Evolutionary conservation across 495 filamentous ascomycete genomes (phyloP), one percentile per base, ranked within the genome.

Genomic region (Aspergillus ostianus): DNA sequence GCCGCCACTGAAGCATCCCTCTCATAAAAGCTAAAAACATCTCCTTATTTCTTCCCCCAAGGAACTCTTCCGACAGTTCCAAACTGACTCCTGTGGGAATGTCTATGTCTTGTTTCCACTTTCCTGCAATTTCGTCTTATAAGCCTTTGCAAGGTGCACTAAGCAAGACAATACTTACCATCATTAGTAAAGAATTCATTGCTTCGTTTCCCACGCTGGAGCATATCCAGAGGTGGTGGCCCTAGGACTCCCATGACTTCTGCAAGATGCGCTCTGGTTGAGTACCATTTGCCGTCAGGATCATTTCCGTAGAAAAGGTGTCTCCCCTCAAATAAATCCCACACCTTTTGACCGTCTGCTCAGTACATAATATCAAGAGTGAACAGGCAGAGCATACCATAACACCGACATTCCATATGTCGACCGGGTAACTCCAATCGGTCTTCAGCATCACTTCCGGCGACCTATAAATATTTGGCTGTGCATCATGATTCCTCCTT

Each of bases 391-490:
- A 53, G 47, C 70, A 55, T 67, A 83, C 78, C 77, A 81, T 72
- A 23, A 73, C 73, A 2, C 78, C 80, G 17, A 77, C 69, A 62
- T 77, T 80, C 80, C 81, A 82, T 48, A 82, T 78, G 58, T 84
- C 81, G 45, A 81, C 68, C 5, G 68, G 55, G 60, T 78, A 77
- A 27, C 61, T 67, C 82, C 78, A 82, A 1, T 71, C 63, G 2
- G 69, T 60, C 44, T 72, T 65, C 12, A 84, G 53, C 51, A 83
- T 78, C 2, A 82, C 73, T 58, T 85, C 81, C 0, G 80, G 80
- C 7, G 75, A 69, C 29, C 78, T 59, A 55, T 82, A 82, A 12
- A 75, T 23, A 50, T 78, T 63, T 0, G 81, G 72, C 60, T 77
- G 69, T 59, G 68, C 64, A 67, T 73, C 56, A 48, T 72, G 60